A percentile compares a stretch with the other conserved stretches of the same genome.
phyloP scores from a whole-genome alignment of 2,329 filamentous ascomycete genomes.

The Lomentospora prolificans region DNA sequence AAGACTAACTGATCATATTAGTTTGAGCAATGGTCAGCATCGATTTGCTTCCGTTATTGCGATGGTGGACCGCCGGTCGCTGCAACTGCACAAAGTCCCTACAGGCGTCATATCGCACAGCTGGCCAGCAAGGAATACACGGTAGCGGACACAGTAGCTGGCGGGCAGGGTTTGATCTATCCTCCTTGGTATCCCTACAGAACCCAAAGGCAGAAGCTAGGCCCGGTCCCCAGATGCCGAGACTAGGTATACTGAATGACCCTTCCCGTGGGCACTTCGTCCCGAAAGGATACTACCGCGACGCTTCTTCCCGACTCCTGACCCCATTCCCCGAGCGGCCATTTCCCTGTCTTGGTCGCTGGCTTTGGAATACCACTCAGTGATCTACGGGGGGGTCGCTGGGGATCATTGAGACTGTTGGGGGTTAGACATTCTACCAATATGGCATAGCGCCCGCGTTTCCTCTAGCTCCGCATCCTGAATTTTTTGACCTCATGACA shows the following conservation, averaged over 20 bases:
- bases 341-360: not conserved
- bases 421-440: not conserved
- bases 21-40: not conserved
- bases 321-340: not conserved
- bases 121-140: no score
- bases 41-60: not conserved
- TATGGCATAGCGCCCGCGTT: not conserved
- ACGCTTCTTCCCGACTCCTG: not conserved
- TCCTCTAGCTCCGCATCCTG: not conserved
- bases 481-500: not conserved
- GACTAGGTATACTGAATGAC: no score
- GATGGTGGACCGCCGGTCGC: not conserved
- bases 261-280: not conserved
- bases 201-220: no score
- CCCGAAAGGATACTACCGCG: not conserved
- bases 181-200: no score
- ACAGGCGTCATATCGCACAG: not conserved
- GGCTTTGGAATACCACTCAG: not conserved
- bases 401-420: not conserved
- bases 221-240: no score
- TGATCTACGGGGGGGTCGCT: not conserved
- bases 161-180: no score
- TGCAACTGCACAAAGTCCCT: conserved; percentile 1
- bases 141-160: no score
- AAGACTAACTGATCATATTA: not conserved